Conservation (phyloP, 140 eudicot species). For the Erigeron philadelphicus region DNA sequence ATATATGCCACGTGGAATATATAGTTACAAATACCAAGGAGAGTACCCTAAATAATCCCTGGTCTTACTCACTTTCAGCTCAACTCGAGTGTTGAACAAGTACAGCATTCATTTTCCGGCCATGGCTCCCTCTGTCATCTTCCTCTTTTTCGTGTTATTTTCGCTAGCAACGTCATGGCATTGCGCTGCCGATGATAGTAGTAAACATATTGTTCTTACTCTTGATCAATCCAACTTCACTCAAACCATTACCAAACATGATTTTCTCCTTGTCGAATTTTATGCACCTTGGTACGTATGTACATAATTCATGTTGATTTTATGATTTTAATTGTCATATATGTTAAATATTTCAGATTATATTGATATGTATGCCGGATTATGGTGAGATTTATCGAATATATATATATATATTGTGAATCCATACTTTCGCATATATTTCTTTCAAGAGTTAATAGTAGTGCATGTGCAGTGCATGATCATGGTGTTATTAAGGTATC, state of each 20-base stretch:
- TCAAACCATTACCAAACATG: slow-evolving; percentile 45
- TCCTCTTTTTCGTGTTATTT: slow-evolving; percentile 7
- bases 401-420: too few species aligned
- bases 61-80: too few species aligned
- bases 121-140: slow-evolving; percentile 19
- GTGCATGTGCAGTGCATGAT: too few species aligned
- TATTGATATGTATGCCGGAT: background rate
- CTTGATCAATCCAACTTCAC: slow-evolving; percentile 77
- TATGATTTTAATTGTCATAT: background rate
- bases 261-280: slow-evolving; percentile 67
- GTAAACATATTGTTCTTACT: slow-evolving; percentile 45
- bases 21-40: too few species aligned
- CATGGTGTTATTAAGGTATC: too few species aligned
- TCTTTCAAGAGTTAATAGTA: too few species aligned
- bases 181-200: background rate
- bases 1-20: too few species aligned
- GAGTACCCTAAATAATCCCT: too few species aligned
- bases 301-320: background rate
- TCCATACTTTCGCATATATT: too few species aligned
- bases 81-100: too few species aligned
- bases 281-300: slow-evolving; percentile 76
- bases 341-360: background rate
- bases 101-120: too few species aligned
- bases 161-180: slow-evolving; percentile 13
- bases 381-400: background rate